phyloP scores from a whole-genome alignment of 768 basidiomycete species.

The Boletus sensibilis region DNA sequence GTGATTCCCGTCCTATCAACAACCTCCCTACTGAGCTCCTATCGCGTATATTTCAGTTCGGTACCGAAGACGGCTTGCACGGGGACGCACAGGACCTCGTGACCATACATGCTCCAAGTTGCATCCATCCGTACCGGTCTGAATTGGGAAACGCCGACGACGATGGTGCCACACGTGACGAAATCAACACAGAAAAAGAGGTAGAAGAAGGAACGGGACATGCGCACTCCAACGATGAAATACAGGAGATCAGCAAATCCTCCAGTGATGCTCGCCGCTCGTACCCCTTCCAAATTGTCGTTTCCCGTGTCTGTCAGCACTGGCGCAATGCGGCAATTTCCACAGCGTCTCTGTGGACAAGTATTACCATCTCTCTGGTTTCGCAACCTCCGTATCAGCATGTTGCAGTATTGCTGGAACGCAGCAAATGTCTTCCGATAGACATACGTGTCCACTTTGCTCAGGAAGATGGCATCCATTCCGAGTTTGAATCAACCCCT shows the following conservation, averaged over 20 bases:
- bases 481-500: slow-evolving; percentile 23
- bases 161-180: no score
- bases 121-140: neutral
- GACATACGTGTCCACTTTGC: slow-evolving; percentile 49
- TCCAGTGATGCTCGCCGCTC: slow-evolving; percentile 13
- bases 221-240: no score
- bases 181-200: no score
- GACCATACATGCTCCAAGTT: neutral
- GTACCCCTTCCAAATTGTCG: slow-evolving; percentile 49
- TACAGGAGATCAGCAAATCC: no score
- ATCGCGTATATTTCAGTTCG: slow-evolving; percentile 49
- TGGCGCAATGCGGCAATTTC: slow-evolving; percentile 53
- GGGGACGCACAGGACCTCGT: slow-evolving; percentile 36
- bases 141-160: slow-evolving; percentile 21
- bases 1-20: slow-evolving; percentile 43
- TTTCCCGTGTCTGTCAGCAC: slow-evolving; percentile 56
- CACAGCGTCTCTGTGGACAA: slow-evolving; percentile 53
- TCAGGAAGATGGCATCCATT: neutral
- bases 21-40: slow-evolving; percentile 52
- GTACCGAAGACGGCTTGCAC: slow-evolving; percentile 37
- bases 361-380: slow-evolving; percentile 23
- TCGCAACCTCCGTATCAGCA: slow-evolving; percentile 43
- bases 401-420: slow-evolving; percentile 46
- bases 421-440: slow-evolving; percentile 52
- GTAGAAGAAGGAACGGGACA: no score